A percentile compares a stretch with the other conserved stretches of the same genome.
Conservation (phyloP, 2,329 filamentous ascomycete genomes). For the Lasiodiplodia hormozganensis region DNA sequence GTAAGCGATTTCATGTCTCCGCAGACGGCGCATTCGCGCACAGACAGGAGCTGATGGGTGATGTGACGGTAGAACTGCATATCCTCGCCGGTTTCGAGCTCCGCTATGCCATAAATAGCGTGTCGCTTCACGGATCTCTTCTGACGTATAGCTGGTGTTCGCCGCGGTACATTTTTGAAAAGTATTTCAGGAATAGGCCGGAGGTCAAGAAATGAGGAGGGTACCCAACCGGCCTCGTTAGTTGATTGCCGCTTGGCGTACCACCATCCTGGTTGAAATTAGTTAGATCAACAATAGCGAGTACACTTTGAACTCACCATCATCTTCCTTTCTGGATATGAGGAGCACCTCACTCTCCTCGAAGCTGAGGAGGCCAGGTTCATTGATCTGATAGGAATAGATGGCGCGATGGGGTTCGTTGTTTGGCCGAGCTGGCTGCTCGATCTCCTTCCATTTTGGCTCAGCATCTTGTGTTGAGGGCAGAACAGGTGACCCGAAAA, state of each 20-base stretch:
- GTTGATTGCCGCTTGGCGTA: not conserved
- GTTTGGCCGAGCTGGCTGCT: not conserved
- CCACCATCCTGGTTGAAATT: conserved; percentile 10
- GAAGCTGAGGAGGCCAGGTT: not conserved
- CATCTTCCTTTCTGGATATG: not conserved
- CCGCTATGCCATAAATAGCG: not conserved
- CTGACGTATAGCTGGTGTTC: conserved; percentile 2
- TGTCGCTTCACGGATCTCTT: not conserved
- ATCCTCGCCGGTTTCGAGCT: not conserved
- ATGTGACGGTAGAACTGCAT: not conserved
- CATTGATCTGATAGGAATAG: not conserved
- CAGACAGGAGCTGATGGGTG: not conserved
- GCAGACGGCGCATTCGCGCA: conserved; percentile 8
- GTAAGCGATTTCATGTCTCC: not conserved
- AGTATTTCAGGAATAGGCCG: not conserved
- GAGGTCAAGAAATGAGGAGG: not conserved
- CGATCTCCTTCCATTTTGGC: not conserved
- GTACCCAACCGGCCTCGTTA: conserved; percentile 7
- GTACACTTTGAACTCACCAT: not conserved
- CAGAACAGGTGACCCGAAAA: too few relatives aligned
- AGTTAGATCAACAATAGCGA: not conserved
- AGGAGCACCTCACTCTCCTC: conserved; percentile 1
- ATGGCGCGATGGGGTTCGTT: not conserved
- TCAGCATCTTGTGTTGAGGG: not conserved
- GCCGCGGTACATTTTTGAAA: not conserved